Conservation (phyloP, 2,329 filamentous ascomycete species). For the Scleromitrula shiraiana region DNA sequence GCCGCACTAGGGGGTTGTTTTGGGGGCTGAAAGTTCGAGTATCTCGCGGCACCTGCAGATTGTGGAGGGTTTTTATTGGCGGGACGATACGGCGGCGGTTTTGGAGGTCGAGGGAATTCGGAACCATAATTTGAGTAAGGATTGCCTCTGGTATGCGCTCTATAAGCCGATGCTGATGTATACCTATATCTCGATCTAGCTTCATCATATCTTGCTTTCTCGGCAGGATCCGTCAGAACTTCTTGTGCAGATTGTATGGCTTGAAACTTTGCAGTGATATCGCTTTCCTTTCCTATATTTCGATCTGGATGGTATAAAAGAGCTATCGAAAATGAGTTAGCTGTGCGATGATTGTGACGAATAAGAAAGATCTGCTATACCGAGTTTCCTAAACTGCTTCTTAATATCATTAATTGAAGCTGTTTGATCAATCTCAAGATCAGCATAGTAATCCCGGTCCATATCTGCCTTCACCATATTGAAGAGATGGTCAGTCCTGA, state of each 20-base stretch:
- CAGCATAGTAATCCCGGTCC: constrained; percentile 55
- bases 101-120: constrained; percentile 27
- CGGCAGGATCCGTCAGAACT: constrained; percentile 41
- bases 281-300: constrained; percentile 58
- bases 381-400: constrained; percentile 61
- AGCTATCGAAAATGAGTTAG: constrained; percentile 34
- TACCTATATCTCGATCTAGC: constrained; percentile 21
- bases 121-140: constrained; percentile 27
- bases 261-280: constrained; percentile 61
- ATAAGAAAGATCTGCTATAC: constrained; percentile 31
- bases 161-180: constrained; percentile 13
- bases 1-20: constrained; percentile 21
- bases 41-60: constrained; percentile 27
- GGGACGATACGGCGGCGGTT: constrained; percentile 21
- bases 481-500: constrained; percentile 1
- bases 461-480: constrained; percentile 30
- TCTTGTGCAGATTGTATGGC: constrained; percentile 64
- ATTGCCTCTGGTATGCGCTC: constrained; percentile 26
- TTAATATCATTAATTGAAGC: constrained; percentile 58
- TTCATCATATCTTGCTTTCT: constrained; percentile 29
- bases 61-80: constrained; percentile 15
- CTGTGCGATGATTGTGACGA: not conserved
- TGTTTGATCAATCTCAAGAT: constrained; percentile 51
- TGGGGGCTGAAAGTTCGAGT: constrained; percentile 26
- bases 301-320: constrained; percentile 64